These are phyloP conservation scores for Graphium sp. DNA, from an alignment of 2,329 filamentous ascomycete species.

Conservation along the genomic window DNA sequence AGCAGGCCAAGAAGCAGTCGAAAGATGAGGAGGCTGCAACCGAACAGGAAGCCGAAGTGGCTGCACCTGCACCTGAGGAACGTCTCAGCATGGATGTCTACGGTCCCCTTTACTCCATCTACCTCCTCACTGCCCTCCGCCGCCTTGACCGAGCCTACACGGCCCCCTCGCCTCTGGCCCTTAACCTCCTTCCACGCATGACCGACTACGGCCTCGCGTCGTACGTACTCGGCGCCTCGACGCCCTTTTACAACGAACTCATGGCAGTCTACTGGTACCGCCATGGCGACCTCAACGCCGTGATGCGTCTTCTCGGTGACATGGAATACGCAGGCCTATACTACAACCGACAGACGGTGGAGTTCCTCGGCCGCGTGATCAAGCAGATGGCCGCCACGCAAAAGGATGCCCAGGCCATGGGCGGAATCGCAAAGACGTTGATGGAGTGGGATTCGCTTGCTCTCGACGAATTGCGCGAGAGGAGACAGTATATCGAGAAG, in stretches of 20 bases:
- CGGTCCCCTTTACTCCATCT: constrained; percentile 47
- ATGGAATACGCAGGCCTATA: constrained; percentile 48
- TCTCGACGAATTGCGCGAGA: background rate
- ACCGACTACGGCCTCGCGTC: constrained; percentile 52
- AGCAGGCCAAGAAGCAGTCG: background rate
- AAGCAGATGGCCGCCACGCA: background rate
- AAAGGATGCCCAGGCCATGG: background rate
- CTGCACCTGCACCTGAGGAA: too few species aligned
- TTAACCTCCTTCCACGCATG: constrained; percentile 48
- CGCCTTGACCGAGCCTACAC: constrained; percentile 40
- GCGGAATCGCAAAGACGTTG: constrained; percentile 1
- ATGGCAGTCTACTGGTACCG: constrained; percentile 44
- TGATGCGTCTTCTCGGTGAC: constrained; percentile 42
- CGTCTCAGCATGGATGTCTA: constrained; percentile 37
- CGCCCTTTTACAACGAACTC: constrained; percentile 52
- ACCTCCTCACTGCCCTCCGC: constrained; percentile 38
- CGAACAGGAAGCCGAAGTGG: constrained; percentile 5
- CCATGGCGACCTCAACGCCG: constrained; percentile 36
- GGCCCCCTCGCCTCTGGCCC: constrained; percentile 37
- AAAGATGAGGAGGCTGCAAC: constrained; percentile 1
- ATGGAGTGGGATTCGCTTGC: constrained; percentile 3
- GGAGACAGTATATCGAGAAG: constrained; percentile 1
- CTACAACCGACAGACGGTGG: constrained; percentile 31
- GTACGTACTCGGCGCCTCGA: constrained; percentile 55
- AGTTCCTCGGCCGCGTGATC: constrained; percentile 15